Evolutionary conservation across 768 basidiomycete genomes (phyloP), one percentile per base, ranked within the genome.

Genomic region (Psilocybe cubensis): DNA sequence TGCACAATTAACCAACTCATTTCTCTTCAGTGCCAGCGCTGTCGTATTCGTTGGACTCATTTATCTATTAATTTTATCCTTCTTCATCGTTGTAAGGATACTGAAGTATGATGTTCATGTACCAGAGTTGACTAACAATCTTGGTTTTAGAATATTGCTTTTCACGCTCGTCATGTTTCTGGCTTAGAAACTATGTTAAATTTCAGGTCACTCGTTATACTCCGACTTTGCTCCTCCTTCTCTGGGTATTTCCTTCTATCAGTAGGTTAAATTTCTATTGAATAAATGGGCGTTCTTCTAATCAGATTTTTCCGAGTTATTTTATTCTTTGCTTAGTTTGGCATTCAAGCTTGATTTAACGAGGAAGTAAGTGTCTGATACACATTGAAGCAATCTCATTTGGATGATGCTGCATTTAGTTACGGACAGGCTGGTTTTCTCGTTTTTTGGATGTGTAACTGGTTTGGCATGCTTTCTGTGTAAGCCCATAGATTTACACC

Each of bases 361-460:
- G 12, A 75, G 79, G 48, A 78, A 72, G 80, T 85, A 31, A 28
- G 79, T 70, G 9, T 31, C 10, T 12, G 35, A 47, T 29, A 29
- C 17, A 20, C n/a, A 53, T 29, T 29, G 33, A 28, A 11, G 12
- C 23, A 7, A 28, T 2, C n/a, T 38, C 31, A 3, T 20, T 3
- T 24, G 17, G 28, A n/a, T n/a, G n/a, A n/a, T n/a, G n/a, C n/a
- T n/a, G n/a, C n/a, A n/a, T n/a, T n/a, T n/a, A 78, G 82, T 58
- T 87, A 81, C 57, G 83, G 83, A 18, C 62, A 63, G 47, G 68
- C 64, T 0, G 88, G 87, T 0, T 87, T 89, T 63, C 64, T 88
- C 44, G 70, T 89, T 28, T 87, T 86, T 62, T 90, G 89, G 88
- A 87, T 88, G 84, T 72, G 88, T 60, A 83, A 83, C 59, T 89